Conservation (phyloP, 1,284 basidiomycete species). For the Grifola frondosa region DNA sequence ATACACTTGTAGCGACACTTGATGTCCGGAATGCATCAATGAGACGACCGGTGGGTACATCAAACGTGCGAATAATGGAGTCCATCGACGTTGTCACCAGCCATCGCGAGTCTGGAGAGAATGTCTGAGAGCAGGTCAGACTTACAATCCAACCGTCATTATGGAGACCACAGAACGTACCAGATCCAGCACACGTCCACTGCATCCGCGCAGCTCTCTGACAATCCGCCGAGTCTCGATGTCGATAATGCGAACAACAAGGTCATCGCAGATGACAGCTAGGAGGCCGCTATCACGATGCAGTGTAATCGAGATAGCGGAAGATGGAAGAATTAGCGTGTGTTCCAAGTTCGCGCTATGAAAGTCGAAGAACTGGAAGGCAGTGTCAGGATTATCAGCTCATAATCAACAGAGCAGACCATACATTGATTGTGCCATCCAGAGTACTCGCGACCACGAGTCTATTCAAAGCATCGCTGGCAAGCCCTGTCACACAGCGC, state of each 20-base stretch:
- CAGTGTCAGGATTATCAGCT: background rate
- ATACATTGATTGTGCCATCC: slow-evolving; percentile 85
- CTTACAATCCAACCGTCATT: background rate
- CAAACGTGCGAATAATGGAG: slow-evolving; percentile 92
- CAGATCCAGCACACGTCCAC: slow-evolving; percentile 80
- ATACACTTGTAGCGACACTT: slow-evolving; percentile 87
- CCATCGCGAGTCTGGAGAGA: slow-evolving; percentile 95
- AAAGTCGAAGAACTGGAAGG: slow-evolving; percentile 90
- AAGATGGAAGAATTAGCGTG: slow-evolving; percentile 66
- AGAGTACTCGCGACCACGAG: slow-evolving; percentile 81
- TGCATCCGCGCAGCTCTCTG: slow-evolving; percentile 82
- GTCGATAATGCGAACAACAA: slow-evolving; percentile 83
- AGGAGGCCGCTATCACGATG: slow-evolving; percentile 89
- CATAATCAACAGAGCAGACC: slow-evolving; percentile 30
- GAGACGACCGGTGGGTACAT: slow-evolving; percentile 89
- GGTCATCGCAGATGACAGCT: slow-evolving; percentile 84
- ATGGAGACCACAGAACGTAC: slow-evolving; percentile 43
- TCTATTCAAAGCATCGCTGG: slow-evolving; percentile 84
- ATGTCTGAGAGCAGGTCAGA: slow-evolving; percentile 52
- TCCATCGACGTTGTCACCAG: slow-evolving; percentile 87
- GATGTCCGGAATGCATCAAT: slow-evolving; percentile 91
- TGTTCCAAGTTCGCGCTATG: slow-evolving; percentile 76
- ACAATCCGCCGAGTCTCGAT: slow-evolving; percentile 89
- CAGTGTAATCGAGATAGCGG: slow-evolving; percentile 71
- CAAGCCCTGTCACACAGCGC: slow-evolving; percentile 79